Evolutionary conservation across 805 yeast genomes (phyloP).

Genomic region (Kluyveromyces lactis): DNA sequence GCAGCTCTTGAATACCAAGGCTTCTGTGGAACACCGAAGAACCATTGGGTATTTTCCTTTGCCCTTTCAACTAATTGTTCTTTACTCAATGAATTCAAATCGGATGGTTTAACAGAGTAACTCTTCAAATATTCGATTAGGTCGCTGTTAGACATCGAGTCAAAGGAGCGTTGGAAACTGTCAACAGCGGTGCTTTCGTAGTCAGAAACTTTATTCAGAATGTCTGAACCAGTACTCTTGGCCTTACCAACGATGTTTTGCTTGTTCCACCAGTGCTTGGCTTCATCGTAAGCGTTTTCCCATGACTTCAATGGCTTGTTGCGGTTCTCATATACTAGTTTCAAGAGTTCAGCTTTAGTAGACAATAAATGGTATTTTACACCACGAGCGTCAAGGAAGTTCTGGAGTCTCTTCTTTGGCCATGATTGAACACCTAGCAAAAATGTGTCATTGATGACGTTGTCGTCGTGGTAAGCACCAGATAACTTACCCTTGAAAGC

Average conservation of each 20-base stretch:
- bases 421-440: conserved; percentile 38
- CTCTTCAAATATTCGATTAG: conserved; percentile 33
- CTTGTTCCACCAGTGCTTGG: conserved; percentile 11
- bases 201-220: conserved; percentile 7
- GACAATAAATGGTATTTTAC: conserved; percentile 33
- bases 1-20: conserved; percentile 23
- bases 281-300: conserved; percentile 16
- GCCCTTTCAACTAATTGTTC: conserved; percentile 34
- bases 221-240: conserved; percentile 8
- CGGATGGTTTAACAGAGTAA: conserved; percentile 32
- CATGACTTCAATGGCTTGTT: conserved; percentile 29
- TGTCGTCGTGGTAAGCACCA: conserved; percentile 22
- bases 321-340: conserved; percentile 33
- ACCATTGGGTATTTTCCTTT: conserved; percentile 35
- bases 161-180: conserved; percentile 24
- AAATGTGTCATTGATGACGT: conserved; percentile 38
- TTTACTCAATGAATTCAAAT: conserved; percentile 13
- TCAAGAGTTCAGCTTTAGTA: conserved; percentile 33
- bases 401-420: conserved; percentile 38
- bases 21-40: conserved; percentile 21
- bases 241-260: conserved; percentile 9
- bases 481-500: conserved; percentile 9
- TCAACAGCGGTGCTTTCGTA: conserved; percentile 10
- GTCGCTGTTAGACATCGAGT: conserved; percentile 38
- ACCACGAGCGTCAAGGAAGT: conserved; percentile 35